Evolutionary conservation across 1,284 basidiomycete genomes (phyloP), one percentile per base, ranked within the genome.

Genomic region (Golubevia pallescens): DNA sequence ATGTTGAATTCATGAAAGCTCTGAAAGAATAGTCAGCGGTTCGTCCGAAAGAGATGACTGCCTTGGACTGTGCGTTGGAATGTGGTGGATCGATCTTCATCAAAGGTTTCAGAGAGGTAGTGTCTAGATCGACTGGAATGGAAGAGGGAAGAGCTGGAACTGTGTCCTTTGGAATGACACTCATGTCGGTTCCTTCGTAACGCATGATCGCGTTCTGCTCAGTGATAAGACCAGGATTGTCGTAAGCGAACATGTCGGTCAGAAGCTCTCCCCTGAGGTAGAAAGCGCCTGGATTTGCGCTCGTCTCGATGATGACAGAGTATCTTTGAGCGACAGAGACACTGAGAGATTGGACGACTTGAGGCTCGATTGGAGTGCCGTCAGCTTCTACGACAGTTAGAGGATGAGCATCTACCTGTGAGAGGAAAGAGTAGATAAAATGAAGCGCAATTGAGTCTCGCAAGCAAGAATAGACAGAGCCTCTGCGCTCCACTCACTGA

Each of bases 1-100:
- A 65, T 4, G 72, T 62, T 32, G 6, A 24, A 63, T 78, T 77
- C 61, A 75, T 68, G 62, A 77, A 75, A 54, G 55, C 54, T 16
- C 1, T 38, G 21, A 63, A 75, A 57, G 65, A 59, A 55, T 65
- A 61, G 51, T 65, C 60, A 3, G 63, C 62, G 34, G 75, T 63
- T 38, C 74, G 63, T 24, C 67, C 67, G 62, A 77, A 77, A 53
- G 65, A 62, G 62, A 75, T 67, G 2, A 68, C 57, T 1, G 72
- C 66, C 59, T 61, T 70, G 24, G 68, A 67, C 8, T 71, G 75
- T 66, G 64, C 67, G 57, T 65, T 72, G 42, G 70, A 63, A 5
- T 66, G 57, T 0, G 74, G 73, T 16, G 73, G 67, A 60, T 70
- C 62, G 34, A 73, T 62, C 1, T 16, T 32, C 0, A 61, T 59